Conservation (phyloP, 2,329 filamentous ascomycete species). For the Tolypocladium endophyticum region DNA sequence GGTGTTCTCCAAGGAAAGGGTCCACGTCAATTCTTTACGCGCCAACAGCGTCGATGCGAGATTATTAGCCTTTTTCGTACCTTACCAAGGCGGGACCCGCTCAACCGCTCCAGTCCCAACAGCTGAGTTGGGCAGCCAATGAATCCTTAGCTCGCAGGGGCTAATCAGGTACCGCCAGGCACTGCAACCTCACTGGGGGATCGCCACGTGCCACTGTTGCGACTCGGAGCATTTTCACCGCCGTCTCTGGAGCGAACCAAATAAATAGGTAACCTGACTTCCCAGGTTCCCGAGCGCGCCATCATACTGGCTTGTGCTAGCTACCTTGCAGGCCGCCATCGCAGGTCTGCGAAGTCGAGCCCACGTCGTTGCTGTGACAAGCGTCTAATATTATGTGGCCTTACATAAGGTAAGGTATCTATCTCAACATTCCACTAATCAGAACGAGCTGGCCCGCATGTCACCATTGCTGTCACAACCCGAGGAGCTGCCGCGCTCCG, state of each 20-base stretch:
- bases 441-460: background rate
- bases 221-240: background rate
- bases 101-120: background rate
- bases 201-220: background rate
- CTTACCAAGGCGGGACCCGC: background rate
- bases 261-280: too few species aligned
- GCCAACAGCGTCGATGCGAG: background rate
- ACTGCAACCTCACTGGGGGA: background rate
- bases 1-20: background rate
- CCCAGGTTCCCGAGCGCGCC: background rate
- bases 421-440: background rate
- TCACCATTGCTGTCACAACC: background rate
- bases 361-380: background rate
- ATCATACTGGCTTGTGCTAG: too few species aligned
- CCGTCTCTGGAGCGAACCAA: background rate
- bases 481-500: constrained; percentile 4
- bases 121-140: background rate
- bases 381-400: background rate
- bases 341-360: background rate
- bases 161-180: background rate
- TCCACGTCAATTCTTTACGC: background rate
- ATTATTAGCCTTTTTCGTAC: background rate
- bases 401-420: background rate
- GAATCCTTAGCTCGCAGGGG: background rate
- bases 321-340: background rate